Evolutionary conservation across 805 yeast species (phyloP), one percentile per base, ranked within the genome.

Genomic region (Metschnikowia colocasiae): DNA sequence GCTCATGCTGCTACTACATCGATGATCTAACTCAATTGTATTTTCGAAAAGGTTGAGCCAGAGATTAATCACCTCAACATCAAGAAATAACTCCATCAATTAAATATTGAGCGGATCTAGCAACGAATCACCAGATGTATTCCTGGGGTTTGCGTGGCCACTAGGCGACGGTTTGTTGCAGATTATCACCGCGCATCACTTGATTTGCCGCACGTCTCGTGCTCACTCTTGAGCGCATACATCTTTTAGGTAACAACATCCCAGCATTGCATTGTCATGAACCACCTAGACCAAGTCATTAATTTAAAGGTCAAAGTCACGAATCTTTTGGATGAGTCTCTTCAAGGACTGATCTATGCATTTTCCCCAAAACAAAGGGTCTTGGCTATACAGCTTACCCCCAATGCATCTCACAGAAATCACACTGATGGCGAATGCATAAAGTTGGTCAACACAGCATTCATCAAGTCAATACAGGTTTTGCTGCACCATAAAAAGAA

Each of bases 291-390:
- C 38, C 58, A 55, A 39, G 43, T 43, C 40, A 22, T 53, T 39
- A 53, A 55, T 33, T 43, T 62, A 34, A 63, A 81, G 56, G 86
- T 87, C 48, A 79, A 73, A 58, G 70, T 85, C 44, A 76, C 79
- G 10, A 86, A 87, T 43, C 67, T 76, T 6, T 66, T 81, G 39
- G 88, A 84, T 57, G 73, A 75, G 23, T 69, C 71, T 7, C 70
- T 81, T 44, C 70, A 72, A n/a, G 95, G 94, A 1, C 67, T 74
- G 27, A 74, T 87, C 32, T 83, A 81, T 60, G 75, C 89, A 8
- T 83, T 78, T 60, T 78, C 80, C 48, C 69, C 82, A 6, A 73
- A 71, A 45, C 47, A 68, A 61, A 72, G 74, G 34, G 61, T 80
- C n/a, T 51, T 79, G 20, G 62, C 77, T 1, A 57, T 74, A 20